Evolutionary conservation across 768 basidiomycete species (phyloP).

Genomic region (Ephemerocybe angulata): DNA sequence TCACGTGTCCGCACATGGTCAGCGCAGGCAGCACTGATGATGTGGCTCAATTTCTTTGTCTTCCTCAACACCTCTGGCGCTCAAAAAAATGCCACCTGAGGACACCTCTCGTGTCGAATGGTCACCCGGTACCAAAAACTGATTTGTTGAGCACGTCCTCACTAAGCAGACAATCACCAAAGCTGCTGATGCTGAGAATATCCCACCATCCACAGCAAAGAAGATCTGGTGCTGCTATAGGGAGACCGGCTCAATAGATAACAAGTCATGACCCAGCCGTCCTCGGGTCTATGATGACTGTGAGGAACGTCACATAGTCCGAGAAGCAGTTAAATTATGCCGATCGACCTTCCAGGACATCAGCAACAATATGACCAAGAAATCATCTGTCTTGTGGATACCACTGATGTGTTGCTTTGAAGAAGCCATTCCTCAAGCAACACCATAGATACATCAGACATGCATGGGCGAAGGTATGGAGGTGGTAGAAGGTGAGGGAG

Average conservation of each 20-base stretch:
- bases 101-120: background rate
- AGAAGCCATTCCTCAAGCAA: slow-evolving; percentile 16
- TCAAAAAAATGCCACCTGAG: background rate
- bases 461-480: slow-evolving; percentile 14
- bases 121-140: background rate
- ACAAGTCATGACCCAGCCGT: slow-evolving; percentile 13
- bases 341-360: background rate
- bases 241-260: slow-evolving; percentile 15
- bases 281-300: background rate
- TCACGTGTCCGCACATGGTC: background rate
- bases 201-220: background rate
- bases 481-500: slow-evolving; percentile 4
- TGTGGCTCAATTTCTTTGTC: background rate
- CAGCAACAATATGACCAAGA: background rate
- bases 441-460: slow-evolving; percentile 11
- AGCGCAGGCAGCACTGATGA: background rate
- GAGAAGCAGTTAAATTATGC: background rate
- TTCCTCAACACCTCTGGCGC: background rate
- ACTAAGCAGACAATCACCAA: background rate
- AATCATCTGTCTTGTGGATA: too few relatives aligned
- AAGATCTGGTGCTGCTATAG: slow-evolving; percentile 13
- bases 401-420: slow-evolving; percentile 15
- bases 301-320: background rate
- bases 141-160: background rate
- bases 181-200: background rate